phyloP scores from a whole-genome alignment of 2,329 filamentous ascomycete species.

The Pyrenochaeta sp. region DNA sequence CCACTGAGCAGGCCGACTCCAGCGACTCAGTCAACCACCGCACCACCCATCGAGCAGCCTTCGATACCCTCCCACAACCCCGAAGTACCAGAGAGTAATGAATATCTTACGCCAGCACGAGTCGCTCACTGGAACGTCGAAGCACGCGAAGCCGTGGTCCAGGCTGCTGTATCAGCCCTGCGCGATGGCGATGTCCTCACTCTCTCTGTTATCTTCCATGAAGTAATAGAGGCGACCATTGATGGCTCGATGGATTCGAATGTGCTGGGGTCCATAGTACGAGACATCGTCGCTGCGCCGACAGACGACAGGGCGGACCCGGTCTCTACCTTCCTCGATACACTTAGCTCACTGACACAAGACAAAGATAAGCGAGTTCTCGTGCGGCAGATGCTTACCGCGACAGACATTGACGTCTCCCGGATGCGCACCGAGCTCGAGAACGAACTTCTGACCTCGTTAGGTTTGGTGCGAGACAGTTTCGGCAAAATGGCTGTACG shows the following conservation, averaged over 20 bases:
- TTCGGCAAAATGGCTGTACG: slow-evolving; percentile 86
- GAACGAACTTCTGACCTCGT: slow-evolving; percentile 73
- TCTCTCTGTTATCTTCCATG: slow-evolving; percentile 80
- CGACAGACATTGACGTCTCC: slow-evolving; percentile 74
- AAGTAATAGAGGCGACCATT: slow-evolving; percentile 79
- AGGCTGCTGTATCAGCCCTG: slow-evolving; percentile 70
- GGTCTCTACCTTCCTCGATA: slow-evolving; percentile 79
- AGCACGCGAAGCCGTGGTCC: slow-evolving; percentile 73
- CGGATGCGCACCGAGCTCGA: slow-evolving; percentile 87
- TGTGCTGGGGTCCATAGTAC: slow-evolving; percentile 76
- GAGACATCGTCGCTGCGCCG: slow-evolving; percentile 72
- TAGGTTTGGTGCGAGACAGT: slow-evolving; percentile 84
- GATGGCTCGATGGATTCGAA: slow-evolving; percentile 71
- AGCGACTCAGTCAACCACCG: slow-evolving; percentile 26
- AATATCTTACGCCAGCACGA: slow-evolving; percentile 75
- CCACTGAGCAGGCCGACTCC: slow-evolving; percentile 25
- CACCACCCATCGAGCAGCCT: slow-evolving; percentile 47
- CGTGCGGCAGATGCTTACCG: slow-evolving; percentile 74
- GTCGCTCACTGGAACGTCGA: slow-evolving; percentile 72
- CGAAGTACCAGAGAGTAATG: slow-evolving; percentile 69
- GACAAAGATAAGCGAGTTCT: slow-evolving; percentile 66
- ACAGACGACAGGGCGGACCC: slow-evolving; percentile 55
- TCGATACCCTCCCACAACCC: slow-evolving; percentile 15
- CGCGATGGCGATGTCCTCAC: slow-evolving; percentile 73
- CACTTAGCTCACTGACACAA: slow-evolving; percentile 80